These are phyloP conservation scores for Kodamaea hsintzibuensis DNA, from an alignment of 805 yeast genomes.

Conservation along the genomic window DNA sequence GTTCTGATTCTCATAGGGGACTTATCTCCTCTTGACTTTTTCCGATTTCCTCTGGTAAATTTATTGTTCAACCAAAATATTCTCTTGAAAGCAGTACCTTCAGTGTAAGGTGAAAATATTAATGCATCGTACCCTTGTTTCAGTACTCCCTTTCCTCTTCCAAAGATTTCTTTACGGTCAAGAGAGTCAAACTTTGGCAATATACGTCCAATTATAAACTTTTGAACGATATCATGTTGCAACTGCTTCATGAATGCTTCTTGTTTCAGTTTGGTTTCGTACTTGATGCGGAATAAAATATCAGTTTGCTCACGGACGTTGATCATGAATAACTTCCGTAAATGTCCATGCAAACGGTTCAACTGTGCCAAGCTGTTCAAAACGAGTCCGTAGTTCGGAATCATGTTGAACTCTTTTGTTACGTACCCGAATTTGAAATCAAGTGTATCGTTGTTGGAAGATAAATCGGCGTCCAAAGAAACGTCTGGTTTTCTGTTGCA, in stretches of 20 bases:
- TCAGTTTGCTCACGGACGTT: constrained; percentile 42
- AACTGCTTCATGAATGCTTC: constrained; percentile 28
- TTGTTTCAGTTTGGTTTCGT: constrained; percentile 29
- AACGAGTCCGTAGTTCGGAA: constrained; percentile 36
- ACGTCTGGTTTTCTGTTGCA: constrained; percentile 21
- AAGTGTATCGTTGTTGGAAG: constrained; percentile 1
- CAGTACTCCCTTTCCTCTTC: constrained; percentile 4
- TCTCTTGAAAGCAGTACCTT: constrained; percentile 28
- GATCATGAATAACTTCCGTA: constrained; percentile 36
- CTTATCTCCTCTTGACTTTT: constrained; percentile 3
- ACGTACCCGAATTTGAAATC: constrained; percentile 19
- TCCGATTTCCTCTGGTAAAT: constrained; percentile 5
- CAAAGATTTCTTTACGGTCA: constrained; percentile 5
- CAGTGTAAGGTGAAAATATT: constrained; percentile 24
- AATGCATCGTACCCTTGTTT: constrained; percentile 25
- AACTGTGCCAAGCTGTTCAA: constrained; percentile 23
- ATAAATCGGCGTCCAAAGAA: constrained; percentile 6
- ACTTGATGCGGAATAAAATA: constrained; percentile 36
- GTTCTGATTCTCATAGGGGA: neutral
- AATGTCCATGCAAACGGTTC: constrained; percentile 29
- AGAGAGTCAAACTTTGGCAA: constrained; percentile 6
- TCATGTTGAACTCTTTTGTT: constrained; percentile 31
- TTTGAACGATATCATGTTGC: constrained; percentile 23
- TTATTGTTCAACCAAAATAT: constrained; percentile 29
- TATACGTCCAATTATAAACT: constrained; percentile 3